Evolutionary conservation across 805 yeast species (phyloP).

Genomic region (Starmera amethionina): DNA sequence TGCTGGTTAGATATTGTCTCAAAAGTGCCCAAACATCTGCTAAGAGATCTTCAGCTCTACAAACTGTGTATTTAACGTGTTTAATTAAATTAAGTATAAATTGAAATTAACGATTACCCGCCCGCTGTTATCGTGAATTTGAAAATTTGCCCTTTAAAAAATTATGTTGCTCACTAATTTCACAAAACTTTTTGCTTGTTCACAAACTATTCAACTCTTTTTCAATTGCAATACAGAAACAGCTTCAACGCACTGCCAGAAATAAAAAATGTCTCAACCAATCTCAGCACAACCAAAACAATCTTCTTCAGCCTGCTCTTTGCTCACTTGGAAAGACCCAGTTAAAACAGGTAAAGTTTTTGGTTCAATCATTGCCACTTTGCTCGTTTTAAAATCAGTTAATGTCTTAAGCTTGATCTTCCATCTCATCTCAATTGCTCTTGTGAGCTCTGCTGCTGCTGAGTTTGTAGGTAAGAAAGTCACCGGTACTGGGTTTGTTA

Average conservation of each 20-base stretch:
- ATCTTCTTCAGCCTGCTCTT: conserved; percentile 4
- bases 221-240: background rate
- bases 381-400: conserved; percentile 51
- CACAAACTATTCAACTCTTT: background rate
- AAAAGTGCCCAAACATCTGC: no score
- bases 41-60: no score
- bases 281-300: background rate
- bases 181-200: background rate
- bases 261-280: background rate
- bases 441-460: conserved; percentile 57
- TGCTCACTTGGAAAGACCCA: conserved; percentile 73
- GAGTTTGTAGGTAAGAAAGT: conserved; percentile 68
- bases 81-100: no score
- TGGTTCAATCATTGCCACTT: conserved; percentile 46
- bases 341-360: conserved; percentile 66
- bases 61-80: no score
- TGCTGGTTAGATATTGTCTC: no score
- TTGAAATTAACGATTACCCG: no score
- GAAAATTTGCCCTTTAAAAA: background rate
- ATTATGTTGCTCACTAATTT: background rate
- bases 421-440: conserved; percentile 47
- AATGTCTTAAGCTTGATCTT: conserved; percentile 53
- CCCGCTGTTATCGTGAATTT: no score
- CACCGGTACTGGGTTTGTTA: conserved; percentile 71
- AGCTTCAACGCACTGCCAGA: background rate